A percentile compares a stretch with the other conserved stretches of the same genome.
These are phyloP conservation scores for Allantophomopsis lycopodina DNA, from an alignment of 2,329 filamentous ascomycete species.

Conservation along the genomic window DNA sequence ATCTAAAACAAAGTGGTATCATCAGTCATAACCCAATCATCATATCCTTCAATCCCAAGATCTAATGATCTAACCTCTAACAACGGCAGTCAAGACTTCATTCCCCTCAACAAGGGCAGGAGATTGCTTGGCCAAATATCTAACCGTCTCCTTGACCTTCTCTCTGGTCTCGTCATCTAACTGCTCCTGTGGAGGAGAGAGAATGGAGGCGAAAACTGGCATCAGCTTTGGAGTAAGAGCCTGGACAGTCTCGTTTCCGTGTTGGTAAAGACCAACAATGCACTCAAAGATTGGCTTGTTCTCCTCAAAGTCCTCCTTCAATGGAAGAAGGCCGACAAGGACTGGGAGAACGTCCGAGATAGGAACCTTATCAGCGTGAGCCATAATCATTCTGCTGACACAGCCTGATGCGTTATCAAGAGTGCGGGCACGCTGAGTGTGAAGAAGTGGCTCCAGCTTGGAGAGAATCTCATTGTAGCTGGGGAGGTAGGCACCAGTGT, in stretches of 20 bases:
- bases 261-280: slow-evolving; percentile 57
- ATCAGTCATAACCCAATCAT: too few relatives aligned
- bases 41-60: too few relatives aligned
- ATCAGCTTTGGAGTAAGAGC: slow-evolving; percentile 57
- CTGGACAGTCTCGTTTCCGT: slow-evolving; percentile 55
- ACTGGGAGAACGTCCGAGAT: slow-evolving; percentile 70
- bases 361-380: slow-evolving; percentile 72
- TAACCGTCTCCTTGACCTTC: slow-evolving; percentile 50
- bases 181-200: slow-evolving; percentile 60
- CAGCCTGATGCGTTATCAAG: slow-evolving; percentile 91
- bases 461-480: slow-evolving; percentile 65
- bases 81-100: slow-evolving; percentile 7
- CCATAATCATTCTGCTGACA: slow-evolving; percentile 81
- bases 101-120: slow-evolving; percentile 14
- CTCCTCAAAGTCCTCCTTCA: slow-evolving; percentile 92
- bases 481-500: slow-evolving; percentile 56
- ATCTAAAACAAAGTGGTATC: too few relatives aligned
- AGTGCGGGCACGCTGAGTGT: slow-evolving; percentile 64
- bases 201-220: slow-evolving; percentile 58
- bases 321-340: slow-evolving; percentile 64
- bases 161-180: slow-evolving; percentile 57
- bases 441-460: slow-evolving; percentile 77
- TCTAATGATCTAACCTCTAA: not conserved
- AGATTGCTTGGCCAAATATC: slow-evolving; percentile 16
- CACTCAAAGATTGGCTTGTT: slow-evolving; percentile 89